Conservation (phyloP, 441 rosid species). For the Populus tomentosa region DNA sequence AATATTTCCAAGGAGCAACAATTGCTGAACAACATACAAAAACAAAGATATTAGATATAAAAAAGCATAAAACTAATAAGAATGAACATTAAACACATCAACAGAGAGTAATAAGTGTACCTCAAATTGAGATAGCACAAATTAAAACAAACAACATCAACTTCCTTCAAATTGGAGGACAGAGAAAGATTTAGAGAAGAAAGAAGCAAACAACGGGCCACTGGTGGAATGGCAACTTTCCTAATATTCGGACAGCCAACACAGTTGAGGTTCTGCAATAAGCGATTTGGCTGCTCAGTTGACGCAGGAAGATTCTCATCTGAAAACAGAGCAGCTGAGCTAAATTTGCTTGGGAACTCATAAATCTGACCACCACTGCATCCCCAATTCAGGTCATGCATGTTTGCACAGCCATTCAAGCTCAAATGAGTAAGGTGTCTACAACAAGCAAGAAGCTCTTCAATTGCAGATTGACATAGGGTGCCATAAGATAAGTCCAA, state of each 20-base stretch:
- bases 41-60: slow-evolving; percentile 1
- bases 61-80: not conserved
- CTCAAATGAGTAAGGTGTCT: slow-evolving; percentile 91
- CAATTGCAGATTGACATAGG: slow-evolving; percentile 83
- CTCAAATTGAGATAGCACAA: slow-evolving; percentile 78
- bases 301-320: slow-evolving; percentile 28
- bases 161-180: slow-evolving; percentile 84
- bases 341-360: slow-evolving; percentile 27
- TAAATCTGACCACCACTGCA: slow-evolving; percentile 37
- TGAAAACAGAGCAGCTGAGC: slow-evolving; percentile 23
- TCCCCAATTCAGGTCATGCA: slow-evolving; percentile 96
- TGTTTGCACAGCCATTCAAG: slow-evolving; percentile 86
- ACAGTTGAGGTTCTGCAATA: slow-evolving; percentile 87
- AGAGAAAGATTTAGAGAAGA: slow-evolving; percentile 84
- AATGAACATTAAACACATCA: not conserved
- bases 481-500: slow-evolving; percentile 95
- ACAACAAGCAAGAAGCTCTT: slow-evolving; percentile 89
- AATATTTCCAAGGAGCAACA: slow-evolving; percentile 78
- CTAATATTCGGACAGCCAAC: slow-evolving; percentile 90
- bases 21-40: slow-evolving; percentile 47
- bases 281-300: slow-evolving; percentile 52
- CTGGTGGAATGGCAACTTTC: slow-evolving; percentile 74
- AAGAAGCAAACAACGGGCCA: slow-evolving; percentile 72
- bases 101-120: slow-evolving; percentile 25
- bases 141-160: slow-evolving; percentile 66